Evolutionary conservation across 257 asterid genomes (phyloP).

Genomic region (Jaltomata sinuosa): DNA sequence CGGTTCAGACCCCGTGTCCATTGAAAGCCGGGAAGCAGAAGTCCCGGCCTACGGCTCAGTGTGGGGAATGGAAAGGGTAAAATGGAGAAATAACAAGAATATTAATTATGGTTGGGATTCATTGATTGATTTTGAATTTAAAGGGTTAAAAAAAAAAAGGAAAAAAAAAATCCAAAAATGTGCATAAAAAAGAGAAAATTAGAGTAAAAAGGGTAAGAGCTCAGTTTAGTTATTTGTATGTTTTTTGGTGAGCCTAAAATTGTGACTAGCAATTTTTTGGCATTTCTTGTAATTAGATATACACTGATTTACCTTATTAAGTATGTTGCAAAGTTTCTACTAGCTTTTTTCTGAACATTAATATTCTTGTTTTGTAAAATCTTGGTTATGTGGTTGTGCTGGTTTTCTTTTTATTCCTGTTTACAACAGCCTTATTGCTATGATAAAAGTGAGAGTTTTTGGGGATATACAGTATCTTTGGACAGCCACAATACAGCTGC

Average conservation of each 20-base stretch:
- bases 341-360: not conserved
- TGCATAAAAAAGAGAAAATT: slow-evolving; percentile 5
- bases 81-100: slow-evolving; percentile 11
- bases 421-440: not conserved
- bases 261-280: not conserved
- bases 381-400: not conserved
- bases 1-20: slow-evolving; percentile 81
- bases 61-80: slow-evolving; percentile 63
- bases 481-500: not conserved
- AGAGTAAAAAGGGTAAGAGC: not conserved
- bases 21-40: slow-evolving; percentile 75
- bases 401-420: not conserved
- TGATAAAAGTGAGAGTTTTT: not conserved
- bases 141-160: not conserved
- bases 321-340: not conserved
- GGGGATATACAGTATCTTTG: not conserved
- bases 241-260: not conserved
- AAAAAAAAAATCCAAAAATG: not conserved
- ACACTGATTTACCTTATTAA: not conserved
- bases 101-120: not conserved
- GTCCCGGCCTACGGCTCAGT: slow-evolving; percentile 78
- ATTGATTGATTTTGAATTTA: slow-evolving; percentile 14
- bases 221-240: not conserved
- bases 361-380: not conserved
- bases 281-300: not conserved